phyloP scores from a whole-genome alignment of 1,139 yeast genomes.

The Blastobotrys illinoisensis region DNA sequence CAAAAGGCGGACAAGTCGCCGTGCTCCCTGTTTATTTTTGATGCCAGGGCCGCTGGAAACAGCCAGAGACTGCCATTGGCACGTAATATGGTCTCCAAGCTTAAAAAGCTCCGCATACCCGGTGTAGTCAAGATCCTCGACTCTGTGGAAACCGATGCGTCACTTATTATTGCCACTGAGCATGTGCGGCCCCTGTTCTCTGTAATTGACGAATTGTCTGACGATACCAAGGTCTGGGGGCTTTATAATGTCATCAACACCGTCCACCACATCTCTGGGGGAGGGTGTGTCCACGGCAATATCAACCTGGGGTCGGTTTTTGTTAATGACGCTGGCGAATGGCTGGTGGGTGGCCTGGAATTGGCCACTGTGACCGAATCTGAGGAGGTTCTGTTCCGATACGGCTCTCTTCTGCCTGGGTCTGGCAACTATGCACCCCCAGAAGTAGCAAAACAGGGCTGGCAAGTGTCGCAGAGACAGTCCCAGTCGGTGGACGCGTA shows the following conservation, averaged over 20 bases:
- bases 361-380: conserved; percentile 41
- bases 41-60: conserved; percentile 40
- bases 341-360: conserved; percentile 85
- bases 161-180: conserved; percentile 72
- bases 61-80: conserved; percentile 45
- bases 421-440: conserved; percentile 38
- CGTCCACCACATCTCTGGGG: conserved; percentile 43
- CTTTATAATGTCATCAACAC: conserved; percentile 34
- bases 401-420: conserved; percentile 33
- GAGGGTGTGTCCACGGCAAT: conserved; percentile 66
- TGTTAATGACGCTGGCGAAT: conserved; percentile 67
- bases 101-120: conserved; percentile 69
- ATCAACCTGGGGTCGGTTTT: conserved; percentile 48
- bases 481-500: conserved; percentile 49
- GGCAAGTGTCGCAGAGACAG: conserved; percentile 39
- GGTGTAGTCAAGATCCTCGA: conserved; percentile 69
- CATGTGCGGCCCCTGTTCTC: conserved; percentile 55
- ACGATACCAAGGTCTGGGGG: conserved; percentile 51
- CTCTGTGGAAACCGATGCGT: conserved; percentile 50
- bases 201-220: conserved; percentile 18
- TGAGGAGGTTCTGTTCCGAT: conserved; percentile 24
- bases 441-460: conserved; percentile 40
- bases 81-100: conserved; percentile 56
- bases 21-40: conserved; percentile 60
- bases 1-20: conserved; percentile 36